Evolutionary conservation across 768 basidiomycete species (phyloP).

Genomic region (Cystobasidium onofrii): DNA sequence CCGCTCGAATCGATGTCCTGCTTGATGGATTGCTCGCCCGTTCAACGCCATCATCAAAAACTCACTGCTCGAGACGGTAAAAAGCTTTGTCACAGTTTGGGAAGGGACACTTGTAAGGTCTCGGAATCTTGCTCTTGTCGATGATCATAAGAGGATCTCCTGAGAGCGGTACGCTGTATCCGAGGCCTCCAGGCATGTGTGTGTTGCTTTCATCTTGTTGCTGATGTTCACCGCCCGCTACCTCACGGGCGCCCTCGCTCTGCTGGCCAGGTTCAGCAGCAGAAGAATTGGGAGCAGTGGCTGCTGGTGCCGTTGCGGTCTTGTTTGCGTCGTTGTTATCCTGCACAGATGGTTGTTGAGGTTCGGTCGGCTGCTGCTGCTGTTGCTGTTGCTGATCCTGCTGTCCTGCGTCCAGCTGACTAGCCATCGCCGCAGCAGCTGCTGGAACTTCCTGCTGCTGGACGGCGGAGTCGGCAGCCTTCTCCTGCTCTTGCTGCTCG

Average conservation of each 20-base stretch:
- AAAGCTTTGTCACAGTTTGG: constrained; percentile 77
- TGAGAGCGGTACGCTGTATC: not conserved
- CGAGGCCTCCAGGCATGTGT: not conserved
- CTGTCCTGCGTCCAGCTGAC: not conserved
- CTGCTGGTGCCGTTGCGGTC: not conserved
- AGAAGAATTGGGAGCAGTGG: not conserved
- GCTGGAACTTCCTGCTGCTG: not conserved
- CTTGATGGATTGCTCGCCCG: not conserved
- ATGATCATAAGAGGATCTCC: constrained; percentile 42
- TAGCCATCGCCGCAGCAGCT: not conserved
- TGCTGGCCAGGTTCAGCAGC: not conserved
- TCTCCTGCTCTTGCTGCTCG: not conserved
- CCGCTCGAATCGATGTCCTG: not conserved
- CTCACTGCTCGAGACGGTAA: constrained; percentile 74
- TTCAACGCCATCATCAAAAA: not conserved
- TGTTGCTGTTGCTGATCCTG: not conserved
- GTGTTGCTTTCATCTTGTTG: not conserved
- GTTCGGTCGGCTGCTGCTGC: not conserved
- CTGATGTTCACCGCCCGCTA: not conserved
- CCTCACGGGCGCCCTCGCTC: not conserved
- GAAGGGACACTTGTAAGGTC: constrained; percentile 91
- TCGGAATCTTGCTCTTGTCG: constrained; percentile 52
- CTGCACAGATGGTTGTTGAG: too few relatives aligned
- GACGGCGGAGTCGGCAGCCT: not conserved
- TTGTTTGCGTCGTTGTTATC: too few relatives aligned